phyloP scores from a whole-genome alignment of 2,329 filamentous ascomycete species.

The Colletotrichum sublineola region DNA sequence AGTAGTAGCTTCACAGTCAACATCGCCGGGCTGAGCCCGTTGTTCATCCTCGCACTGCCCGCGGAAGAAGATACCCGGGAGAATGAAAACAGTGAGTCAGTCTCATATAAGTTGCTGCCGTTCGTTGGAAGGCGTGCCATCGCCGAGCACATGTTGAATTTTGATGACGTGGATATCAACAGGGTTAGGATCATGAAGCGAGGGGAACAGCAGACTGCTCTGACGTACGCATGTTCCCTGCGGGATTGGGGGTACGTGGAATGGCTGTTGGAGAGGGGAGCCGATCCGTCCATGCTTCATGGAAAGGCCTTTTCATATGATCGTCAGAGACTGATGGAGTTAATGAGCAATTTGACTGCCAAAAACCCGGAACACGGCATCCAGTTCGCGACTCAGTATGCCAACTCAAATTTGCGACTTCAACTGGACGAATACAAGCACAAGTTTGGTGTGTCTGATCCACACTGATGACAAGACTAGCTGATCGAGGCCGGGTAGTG shows the following conservation, averaged over 20 bases:
- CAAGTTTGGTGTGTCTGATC: not conserved
- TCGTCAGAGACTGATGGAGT: not conserved
- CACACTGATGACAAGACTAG: not conserved
- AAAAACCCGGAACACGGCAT: not conserved
- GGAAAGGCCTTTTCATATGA: conserved; percentile 5
- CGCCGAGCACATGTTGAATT: conserved; percentile 8
- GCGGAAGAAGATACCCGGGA: not conserved
- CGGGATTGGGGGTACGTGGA: conserved; percentile 9
- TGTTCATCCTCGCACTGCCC: not conserved
- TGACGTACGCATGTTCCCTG: conserved; percentile 6
- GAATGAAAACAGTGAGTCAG: not conserved
- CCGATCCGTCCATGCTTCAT: conserved; percentile 1
- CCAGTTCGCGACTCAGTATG: not conserved
- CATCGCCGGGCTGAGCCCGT: not conserved
- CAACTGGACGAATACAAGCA: no score
- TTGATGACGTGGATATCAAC: not conserved
- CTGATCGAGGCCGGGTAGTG: rapidly evolving
- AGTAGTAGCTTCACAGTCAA: not conserved
- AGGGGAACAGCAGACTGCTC: conserved; percentile 1
- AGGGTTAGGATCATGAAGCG: not conserved
- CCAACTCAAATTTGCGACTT: not conserved
- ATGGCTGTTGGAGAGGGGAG: conserved; percentile 17
- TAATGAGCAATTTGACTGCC: not conserved
- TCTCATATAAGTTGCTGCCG: not conserved
- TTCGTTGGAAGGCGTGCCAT: not conserved